Percentiles rank a stretch among this genome's conserved stretches.
Evolutionary conservation across 2,329 filamentous ascomycete genomes (phyloP).

Genomic region (Rutstroemia sp.): DNA sequence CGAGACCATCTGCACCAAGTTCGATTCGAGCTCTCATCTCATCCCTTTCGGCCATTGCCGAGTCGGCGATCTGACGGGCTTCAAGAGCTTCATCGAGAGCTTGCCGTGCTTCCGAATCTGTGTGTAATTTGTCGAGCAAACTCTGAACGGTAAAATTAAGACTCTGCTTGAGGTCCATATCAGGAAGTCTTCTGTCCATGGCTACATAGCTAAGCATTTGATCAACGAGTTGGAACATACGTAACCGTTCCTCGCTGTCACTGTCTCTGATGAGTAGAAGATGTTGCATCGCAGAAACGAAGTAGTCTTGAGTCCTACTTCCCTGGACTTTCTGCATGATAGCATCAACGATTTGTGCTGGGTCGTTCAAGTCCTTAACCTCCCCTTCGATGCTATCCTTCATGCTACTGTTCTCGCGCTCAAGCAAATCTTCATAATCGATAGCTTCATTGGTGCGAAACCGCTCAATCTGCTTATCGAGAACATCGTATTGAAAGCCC

Average conservation of each 20-base stretch:
- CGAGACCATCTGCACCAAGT: constrained; percentile 85
- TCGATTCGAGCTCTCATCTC: constrained; percentile 87
- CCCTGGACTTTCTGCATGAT: constrained; percentile 80
- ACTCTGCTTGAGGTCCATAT: constrained; percentile 97
- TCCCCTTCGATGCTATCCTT: constrained; percentile 64
- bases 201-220: constrained; percentile 99
- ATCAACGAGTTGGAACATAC: constrained; percentile 97
- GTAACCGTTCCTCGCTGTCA: constrained; percentile 81
- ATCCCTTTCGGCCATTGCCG: constrained; percentile 91
- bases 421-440: constrained; percentile 95
- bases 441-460: constrained; percentile 93
- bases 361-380: constrained; percentile 86
- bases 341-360: constrained; percentile 86
- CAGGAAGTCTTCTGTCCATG: constrained; percentile 91
- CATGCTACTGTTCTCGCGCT: constrained; percentile 83
- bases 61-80: constrained; percentile 86
- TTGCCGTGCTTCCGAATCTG: constrained; percentile 88
- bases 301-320: constrained; percentile 87
- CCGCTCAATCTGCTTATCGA: constrained; percentile 95
- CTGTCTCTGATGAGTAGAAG: constrained; percentile 87
- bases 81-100: constrained; percentile 88
- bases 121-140: constrained; percentile 90
- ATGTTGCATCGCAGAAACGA: constrained; percentile 91
- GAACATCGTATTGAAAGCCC: constrained; percentile 93
- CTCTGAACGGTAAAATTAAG: constrained; percentile 96